Evolutionary conservation across 2,329 filamentous ascomycete species (phyloP).

Genomic region (Gliomastix tumulicola): DNA sequence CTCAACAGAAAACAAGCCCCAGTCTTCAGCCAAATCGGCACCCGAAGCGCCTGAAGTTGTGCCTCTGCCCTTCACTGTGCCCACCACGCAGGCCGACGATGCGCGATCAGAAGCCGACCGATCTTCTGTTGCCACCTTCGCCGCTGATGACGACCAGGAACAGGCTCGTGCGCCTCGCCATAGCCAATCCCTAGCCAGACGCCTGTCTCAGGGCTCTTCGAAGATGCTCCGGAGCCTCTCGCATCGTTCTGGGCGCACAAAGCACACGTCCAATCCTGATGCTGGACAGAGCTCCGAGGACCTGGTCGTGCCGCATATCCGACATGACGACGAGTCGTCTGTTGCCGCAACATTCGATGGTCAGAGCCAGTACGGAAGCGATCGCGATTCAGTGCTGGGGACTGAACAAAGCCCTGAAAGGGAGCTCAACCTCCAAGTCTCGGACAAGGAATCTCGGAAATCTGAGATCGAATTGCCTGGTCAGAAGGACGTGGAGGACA

Average conservation of each 20-base stretch:
- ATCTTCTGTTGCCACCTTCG: conserved; percentile 65
- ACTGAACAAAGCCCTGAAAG: conserved; percentile 14
- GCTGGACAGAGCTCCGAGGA: conserved; percentile 37
- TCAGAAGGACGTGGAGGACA: too few relatives aligned
- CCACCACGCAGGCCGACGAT: conserved; percentile 29
- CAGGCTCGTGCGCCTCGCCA: conserved; percentile 17
- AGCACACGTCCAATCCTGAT: conserved; percentile 4
- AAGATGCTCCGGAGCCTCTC: conserved; percentile 29
- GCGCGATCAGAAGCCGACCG: conserved; percentile 35
- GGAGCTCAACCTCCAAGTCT: conserved; percentile 31
- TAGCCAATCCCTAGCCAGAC: conserved; percentile 38
- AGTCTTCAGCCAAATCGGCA: neutral
- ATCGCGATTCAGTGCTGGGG: conserved; percentile 17
- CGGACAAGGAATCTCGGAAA: too few relatives aligned
- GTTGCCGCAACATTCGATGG: conserved; percentile 52
- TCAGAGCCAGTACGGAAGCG: conserved; percentile 34
- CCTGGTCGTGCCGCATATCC: conserved; percentile 25
- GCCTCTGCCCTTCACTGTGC: conserved; percentile 59
- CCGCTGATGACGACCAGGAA: conserved; percentile 47
- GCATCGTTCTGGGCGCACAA: conserved; percentile 10
- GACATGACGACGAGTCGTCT: conserved; percentile 39
- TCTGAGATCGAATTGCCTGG: too few relatives aligned
- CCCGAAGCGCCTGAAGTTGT: conserved; percentile 40
- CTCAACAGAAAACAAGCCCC: conserved; percentile 7
- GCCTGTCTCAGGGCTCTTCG: conserved; percentile 29